phyloP scores from a whole-genome alignment of 352 stramenopile species.

The Phytophthora citricola region DNA sequence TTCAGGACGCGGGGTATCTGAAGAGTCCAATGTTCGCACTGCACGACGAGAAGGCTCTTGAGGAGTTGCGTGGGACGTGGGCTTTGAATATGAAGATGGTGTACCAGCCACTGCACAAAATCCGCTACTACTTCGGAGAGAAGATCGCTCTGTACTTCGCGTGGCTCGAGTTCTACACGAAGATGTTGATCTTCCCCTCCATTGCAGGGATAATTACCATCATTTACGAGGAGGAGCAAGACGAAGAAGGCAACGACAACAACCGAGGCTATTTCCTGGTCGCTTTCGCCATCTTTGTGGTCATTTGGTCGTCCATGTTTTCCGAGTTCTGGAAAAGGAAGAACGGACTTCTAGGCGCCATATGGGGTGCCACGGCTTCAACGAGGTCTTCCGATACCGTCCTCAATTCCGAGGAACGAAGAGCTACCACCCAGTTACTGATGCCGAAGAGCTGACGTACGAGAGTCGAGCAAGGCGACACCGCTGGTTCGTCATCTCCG shows the following conservation, averaged over 20 bases:
- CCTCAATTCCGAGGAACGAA: constrained; percentile 85
- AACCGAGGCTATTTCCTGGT: constrained; percentile 68
- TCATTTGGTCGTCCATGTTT: constrained; percentile 86
- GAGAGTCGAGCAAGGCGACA: constrained; percentile 61
- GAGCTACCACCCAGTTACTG: constrained; percentile 66
- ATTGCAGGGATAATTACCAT: constrained; percentile 81
- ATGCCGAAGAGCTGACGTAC: constrained; percentile 63
- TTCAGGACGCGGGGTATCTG: constrained; percentile 54
- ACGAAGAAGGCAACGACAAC: constrained; percentile 35
- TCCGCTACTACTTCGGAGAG: constrained; percentile 91
- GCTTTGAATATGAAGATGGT: constrained; percentile 68
- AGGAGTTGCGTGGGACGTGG: constrained; percentile 70
- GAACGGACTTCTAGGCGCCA: constrained; percentile 73
- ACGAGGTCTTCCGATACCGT: constrained; percentile 69
- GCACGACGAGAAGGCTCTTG: constrained; percentile 73
- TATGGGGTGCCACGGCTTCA: constrained; percentile 84
- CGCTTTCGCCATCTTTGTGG: constrained; percentile 82
- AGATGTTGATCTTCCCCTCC: constrained; percentile 84
- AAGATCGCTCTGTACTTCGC: constrained; percentile 92
- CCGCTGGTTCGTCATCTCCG: constrained; percentile 60
- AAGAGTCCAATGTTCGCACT: constrained; percentile 83
- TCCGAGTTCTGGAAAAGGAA: constrained; percentile 89
- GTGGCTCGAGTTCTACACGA: constrained; percentile 92
- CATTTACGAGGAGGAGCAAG: constrained; percentile 46
- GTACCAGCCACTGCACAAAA: constrained; percentile 81